Percentiles rank a stretch among this genome's conserved stretches.
These are phyloP conservation scores for Lodderomyces theae DNA, from an alignment of 1,139 yeast genomes.

Conservation along the genomic window DNA sequence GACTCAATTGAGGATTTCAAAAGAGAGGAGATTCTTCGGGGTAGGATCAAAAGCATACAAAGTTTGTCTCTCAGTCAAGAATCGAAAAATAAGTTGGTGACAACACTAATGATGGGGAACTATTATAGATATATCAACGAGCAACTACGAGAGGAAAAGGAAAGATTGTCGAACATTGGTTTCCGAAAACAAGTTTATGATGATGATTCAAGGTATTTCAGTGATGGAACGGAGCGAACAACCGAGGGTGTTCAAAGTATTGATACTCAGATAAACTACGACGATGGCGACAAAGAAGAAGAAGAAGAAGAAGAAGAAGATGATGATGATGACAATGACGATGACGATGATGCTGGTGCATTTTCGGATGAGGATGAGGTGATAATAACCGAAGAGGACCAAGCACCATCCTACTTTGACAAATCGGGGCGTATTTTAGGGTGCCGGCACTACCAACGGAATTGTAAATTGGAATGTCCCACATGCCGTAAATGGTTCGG, in stretches of 20 bases:
- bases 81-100: constrained; percentile 63
- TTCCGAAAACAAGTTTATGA: constrained; percentile 16
- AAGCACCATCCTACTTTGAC: constrained; percentile 49
- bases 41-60: constrained; percentile 57
- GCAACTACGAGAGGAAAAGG: constrained; percentile 22
- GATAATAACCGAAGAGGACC: constrained; percentile 49
- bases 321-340: too few relatives aligned
- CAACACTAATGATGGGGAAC: constrained; percentile 74
- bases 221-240: constrained; percentile 12
- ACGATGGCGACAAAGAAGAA: constrained; percentile 18
- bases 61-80: constrained; percentile 45
- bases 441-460: constrained; percentile 79
- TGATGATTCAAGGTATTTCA: constrained; percentile 15
- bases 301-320: constrained; percentile 19
- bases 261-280: constrained; percentile 6
- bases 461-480: constrained; percentile 81
- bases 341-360: too few relatives aligned
- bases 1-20: constrained; percentile 38
- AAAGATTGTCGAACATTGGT: constrained; percentile 9
- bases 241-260: neutral
- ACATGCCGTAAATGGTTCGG: constrained; percentile 72
- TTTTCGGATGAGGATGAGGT: constrained; percentile 31
- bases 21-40: constrained; percentile 52
- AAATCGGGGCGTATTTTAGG: constrained; percentile 48
- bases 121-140: constrained; percentile 49